Evolutionary conservation across 148 eudicot genomes (phyloP).

Genomic region (Arctostaphylos glauca): DNA sequence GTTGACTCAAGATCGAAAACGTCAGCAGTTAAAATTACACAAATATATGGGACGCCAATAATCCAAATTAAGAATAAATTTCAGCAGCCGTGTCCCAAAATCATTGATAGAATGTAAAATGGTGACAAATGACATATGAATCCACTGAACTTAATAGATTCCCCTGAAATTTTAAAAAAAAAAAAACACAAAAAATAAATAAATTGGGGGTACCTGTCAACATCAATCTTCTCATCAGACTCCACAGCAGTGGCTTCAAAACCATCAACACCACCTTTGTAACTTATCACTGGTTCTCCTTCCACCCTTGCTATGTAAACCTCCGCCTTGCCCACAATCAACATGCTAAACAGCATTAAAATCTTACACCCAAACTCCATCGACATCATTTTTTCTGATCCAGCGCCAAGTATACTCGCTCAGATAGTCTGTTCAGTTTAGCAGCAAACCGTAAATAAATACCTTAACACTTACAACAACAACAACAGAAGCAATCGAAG

Average conservation of each 20-base stretch:
- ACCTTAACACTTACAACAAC: not conserved
- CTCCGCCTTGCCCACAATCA: conserved; percentile 48
- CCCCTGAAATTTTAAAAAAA: not conserved
- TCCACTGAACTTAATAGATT: not conserved
- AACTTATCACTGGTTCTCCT: conserved; percentile 84
- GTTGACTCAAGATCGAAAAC: not conserved
- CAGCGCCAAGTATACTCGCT: conserved; percentile 22
- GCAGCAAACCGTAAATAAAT: not conserved
- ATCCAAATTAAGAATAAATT: not conserved
- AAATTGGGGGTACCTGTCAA: conserved; percentile 54
- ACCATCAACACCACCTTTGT: conserved; percentile 74
- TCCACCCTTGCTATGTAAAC: conserved; percentile 77
- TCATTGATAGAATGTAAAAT: not conserved
- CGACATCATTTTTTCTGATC: conserved; percentile 45
- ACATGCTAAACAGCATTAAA: conserved; percentile 41
- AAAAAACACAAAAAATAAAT: not conserved
- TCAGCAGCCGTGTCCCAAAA: conserved; percentile 7
- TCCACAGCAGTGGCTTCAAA: conserved; percentile 87
- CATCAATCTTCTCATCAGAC: conserved; percentile 85
- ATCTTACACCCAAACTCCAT: conserved; percentile 33
- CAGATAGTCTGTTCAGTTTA: conserved; percentile 26
- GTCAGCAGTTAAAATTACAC: not conserved
- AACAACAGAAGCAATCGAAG: not conserved
- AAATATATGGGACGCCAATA: not conserved
- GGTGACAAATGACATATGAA: not conserved